phyloP scores from a whole-genome alignment of 2,329 filamentous ascomycete genomes.

The Dactylellina cionopaga region DNA sequence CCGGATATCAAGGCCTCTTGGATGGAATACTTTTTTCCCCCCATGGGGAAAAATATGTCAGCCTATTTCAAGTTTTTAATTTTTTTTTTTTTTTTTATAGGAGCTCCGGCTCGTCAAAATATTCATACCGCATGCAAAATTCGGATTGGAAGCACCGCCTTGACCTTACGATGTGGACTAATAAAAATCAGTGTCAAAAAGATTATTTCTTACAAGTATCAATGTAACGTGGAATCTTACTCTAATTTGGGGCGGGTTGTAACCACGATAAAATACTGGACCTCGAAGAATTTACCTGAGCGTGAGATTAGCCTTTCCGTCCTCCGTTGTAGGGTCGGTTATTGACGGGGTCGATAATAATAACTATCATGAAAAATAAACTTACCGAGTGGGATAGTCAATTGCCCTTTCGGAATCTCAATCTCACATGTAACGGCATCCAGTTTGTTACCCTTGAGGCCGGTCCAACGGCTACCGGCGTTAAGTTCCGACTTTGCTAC shows the following conservation, averaged over 20 bases:
- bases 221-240: conserved; percentile 47
- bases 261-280: conserved; percentile 56
- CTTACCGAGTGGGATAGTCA: conserved; percentile 53
- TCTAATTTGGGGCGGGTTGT: conserved; percentile 56
- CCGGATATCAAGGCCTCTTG: conserved; percentile 48
- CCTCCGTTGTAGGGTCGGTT: not conserved
- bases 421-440: conserved; percentile 57
- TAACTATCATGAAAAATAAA: not conserved
- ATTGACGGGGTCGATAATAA: not conserved
- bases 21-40: conserved; percentile 20
- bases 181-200: conserved; percentile 29
- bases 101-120: not conserved
- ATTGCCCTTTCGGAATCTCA: conserved; percentile 56
- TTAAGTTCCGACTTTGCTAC: conserved; percentile 56
- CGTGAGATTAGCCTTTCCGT: conserved; percentile 2
- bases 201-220: conserved; percentile 6
- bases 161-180: conserved; percentile 43
- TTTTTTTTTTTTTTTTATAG: not conserved
- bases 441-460: conserved; percentile 54
- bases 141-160: conserved; percentile 43
- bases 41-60: not conserved
- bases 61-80: too few relatives aligned
- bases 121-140: conserved; percentile 40
- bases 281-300: conserved; percentile 55
- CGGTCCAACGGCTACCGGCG: conserved; percentile 55